Evolutionary conservation across 352 stramenopile genomes (phyloP).

Genomic region (Phytophthora quininea): DNA sequence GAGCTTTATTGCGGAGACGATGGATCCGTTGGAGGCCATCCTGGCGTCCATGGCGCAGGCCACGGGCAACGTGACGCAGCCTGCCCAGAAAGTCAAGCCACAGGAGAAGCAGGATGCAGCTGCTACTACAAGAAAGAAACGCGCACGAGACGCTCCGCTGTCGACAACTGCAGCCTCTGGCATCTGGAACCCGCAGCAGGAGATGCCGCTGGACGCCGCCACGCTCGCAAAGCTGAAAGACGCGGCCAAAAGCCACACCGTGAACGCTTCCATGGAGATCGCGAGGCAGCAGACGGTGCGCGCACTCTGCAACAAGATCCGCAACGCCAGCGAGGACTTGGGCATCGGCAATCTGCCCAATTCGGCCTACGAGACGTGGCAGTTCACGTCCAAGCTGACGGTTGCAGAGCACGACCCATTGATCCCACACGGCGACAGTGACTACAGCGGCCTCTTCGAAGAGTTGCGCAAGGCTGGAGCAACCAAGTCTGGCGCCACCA

Average conservation of each 20-base stretch:
- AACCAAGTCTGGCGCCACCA: conserved; percentile 60
- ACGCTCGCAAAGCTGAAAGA: conserved; percentile 19
- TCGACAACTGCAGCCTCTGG: conserved; percentile 14
- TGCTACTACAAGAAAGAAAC: conserved; percentile 33
- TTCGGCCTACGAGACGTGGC: conserved; percentile 86
- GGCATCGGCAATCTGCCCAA: conserved; percentile 81
- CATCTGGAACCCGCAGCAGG: conserved; percentile 64
- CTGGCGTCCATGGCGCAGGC: conserved; percentile 80
- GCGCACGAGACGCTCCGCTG: conserved; percentile 23
- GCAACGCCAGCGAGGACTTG: conserved; percentile 67
- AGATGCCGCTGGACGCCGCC: conserved; percentile 36
- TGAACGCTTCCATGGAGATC: conserved; percentile 69
- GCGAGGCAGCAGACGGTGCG: conserved; percentile 71
- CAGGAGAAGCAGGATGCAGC: background rate
- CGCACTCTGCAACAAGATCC: conserved; percentile 73
- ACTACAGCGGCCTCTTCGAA: conserved; percentile 75
- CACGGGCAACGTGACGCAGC: conserved; percentile 69
- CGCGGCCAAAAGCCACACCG: conserved; percentile 12
- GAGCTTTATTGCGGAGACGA: conserved; percentile 4
- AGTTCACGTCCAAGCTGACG: conserved; percentile 79
- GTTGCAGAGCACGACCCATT: conserved; percentile 75
- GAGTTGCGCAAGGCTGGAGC: conserved; percentile 79
- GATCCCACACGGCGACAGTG: conserved; percentile 69
- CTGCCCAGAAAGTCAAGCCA: background rate
- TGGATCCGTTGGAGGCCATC: conserved; percentile 75